A percentile compares a stretch with the other conserved stretches of the same genome.
Evolutionary conservation across 2,329 filamentous ascomycete genomes (phyloP).

Genomic region (Nigrospora oryzae): DNA sequence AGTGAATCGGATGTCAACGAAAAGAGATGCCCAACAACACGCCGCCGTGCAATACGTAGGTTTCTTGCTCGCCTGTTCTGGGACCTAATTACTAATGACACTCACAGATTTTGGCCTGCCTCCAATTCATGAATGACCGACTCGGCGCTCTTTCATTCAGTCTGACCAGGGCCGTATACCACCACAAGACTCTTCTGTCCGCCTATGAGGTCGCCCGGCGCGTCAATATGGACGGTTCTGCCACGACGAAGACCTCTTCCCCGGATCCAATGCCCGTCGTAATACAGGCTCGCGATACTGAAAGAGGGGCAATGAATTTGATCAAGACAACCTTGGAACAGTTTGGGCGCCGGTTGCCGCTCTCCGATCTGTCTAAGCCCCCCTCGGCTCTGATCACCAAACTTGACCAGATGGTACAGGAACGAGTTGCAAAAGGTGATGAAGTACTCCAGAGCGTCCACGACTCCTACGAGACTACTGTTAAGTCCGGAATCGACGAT

Average conservation of each 20-base stretch:
- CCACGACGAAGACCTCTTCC: too few species aligned
- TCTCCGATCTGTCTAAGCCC: constrained; percentile 2
- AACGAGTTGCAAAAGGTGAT: constrained; percentile 16
- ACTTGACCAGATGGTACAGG: constrained; percentile 13
- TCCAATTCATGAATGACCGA: constrained; percentile 16
- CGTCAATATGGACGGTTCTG: too few species aligned
- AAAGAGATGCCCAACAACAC: constrained; percentile 5
- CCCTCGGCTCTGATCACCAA: constrained; percentile 8
- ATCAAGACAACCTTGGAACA: constrained; percentile 13
- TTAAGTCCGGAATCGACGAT: constrained; percentile 14
- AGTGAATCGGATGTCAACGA: constrained; percentile 4
- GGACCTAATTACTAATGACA: neutral
- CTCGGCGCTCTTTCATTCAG: constrained; percentile 10
- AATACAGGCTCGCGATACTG: constrained; percentile 1
- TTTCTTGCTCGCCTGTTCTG: neutral
- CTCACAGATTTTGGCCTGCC: constrained; percentile 12
- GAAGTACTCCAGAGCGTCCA: constrained; percentile 15
- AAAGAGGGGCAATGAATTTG: neutral
- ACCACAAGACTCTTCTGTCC: constrained; percentile 13
- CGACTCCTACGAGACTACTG: constrained; percentile 13
- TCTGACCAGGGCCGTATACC: constrained; percentile 10
- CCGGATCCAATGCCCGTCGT: too few species aligned
- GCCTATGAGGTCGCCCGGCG: constrained; percentile 3
- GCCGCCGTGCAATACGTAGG: neutral
- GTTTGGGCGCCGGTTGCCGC: constrained; percentile 2